Evolutionary conservation across 179 eudicot genomes (phyloP), one percentile per base, ranked within the genome.

Genomic region (Beta corolliflora): DNA sequence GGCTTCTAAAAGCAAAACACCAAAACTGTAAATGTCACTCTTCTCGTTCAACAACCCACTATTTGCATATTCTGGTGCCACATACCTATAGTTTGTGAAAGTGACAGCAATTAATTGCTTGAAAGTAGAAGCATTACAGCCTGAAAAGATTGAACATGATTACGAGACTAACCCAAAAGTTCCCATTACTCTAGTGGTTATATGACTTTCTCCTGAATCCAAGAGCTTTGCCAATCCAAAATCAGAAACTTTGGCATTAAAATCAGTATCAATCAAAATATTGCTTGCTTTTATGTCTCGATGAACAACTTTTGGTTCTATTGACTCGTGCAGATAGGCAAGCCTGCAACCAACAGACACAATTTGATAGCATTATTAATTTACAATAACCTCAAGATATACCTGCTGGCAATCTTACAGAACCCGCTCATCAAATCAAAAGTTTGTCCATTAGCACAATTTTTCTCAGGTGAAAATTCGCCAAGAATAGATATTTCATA

Each of bases 191-290:
- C 97, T 86, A 55, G 98, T 94, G 69, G 88, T 89, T 83, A 94
- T 90, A 80, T 93, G 95, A 87, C 97, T 93, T 89, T 94, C 96
- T 83, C 98, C 96, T 36, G 98, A 88, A 83, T 85, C 98, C 91
- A 94, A 86, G 81, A 94, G 97, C 91, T 94, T 94, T 76, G 98
- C 97, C 89, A 94, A 89, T 84, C 98, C 98, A 87, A 94, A 94
- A 84, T 94, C 98, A 71, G 98, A 94, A 64, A 94, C 89, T 78
- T 94, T 93, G n/a, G 91, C 90, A 78, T 92, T 93, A 81, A 94
- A 94, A 56, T 94, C 98, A 82, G 88, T 83, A 81, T 93, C 97
- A 50, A 93, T 94, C 83, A 94, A 86, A 71, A 94, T 94, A 82
- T 94, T 94, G 90, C 98, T 93, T 66, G 98, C 91, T 89, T 94